Percentiles rank a stretch among this genome's conserved stretches.
phyloP scores from a whole-genome alignment of 768 basidiomycete genomes.

The Pleurotus citrinopileatus region DNA sequence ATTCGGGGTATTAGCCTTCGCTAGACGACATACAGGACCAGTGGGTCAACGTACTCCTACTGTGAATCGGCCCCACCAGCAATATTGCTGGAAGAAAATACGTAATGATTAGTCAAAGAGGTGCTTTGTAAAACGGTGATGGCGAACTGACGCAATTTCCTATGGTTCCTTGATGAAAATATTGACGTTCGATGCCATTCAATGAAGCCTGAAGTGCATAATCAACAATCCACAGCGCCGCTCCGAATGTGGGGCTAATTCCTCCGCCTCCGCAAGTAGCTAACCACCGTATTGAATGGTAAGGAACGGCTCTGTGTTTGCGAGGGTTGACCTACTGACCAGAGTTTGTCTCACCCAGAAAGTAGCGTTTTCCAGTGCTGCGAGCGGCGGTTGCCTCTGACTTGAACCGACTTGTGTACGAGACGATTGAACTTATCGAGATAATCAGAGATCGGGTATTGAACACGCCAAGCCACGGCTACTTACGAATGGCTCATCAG shows the following conservation, averaged over 20 bases:
- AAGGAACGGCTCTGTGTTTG: no score
- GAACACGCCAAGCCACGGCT: not conserved
- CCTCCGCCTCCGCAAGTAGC: slow-evolving; percentile 40
- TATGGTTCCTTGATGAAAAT: slow-evolving; percentile 41
- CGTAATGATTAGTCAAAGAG: not conserved
- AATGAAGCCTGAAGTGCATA: slow-evolving; percentile 35
- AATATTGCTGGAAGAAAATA: slow-evolving; percentile 33
- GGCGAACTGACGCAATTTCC: slow-evolving; percentile 29
- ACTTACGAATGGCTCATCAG: slow-evolving; percentile 34
- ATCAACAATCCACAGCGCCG: slow-evolving; percentile 38
- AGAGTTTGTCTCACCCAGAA: slow-evolving; percentile 39
- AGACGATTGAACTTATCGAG: slow-evolving; percentile 28
- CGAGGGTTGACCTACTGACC: slow-evolving; percentile 23
- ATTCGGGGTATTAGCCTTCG: no score
- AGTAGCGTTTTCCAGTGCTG: slow-evolving; percentile 28
- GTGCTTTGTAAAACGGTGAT: not conserved
- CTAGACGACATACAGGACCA: no score
- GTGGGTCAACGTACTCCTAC: slow-evolving; percentile 16
- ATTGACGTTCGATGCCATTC: slow-evolving; percentile 31
- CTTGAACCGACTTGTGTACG: slow-evolving; percentile 28
- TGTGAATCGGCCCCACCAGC: slow-evolving; percentile 34
- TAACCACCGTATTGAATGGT: no score
- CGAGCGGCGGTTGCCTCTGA: slow-evolving; percentile 30
- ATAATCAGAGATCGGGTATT: slow-evolving; percentile 5
- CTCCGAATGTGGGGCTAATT: slow-evolving; percentile 37